Evolutionary conservation across 306 rosid species (phyloP).

Genomic region (Echinosophora koreensis): DNA sequence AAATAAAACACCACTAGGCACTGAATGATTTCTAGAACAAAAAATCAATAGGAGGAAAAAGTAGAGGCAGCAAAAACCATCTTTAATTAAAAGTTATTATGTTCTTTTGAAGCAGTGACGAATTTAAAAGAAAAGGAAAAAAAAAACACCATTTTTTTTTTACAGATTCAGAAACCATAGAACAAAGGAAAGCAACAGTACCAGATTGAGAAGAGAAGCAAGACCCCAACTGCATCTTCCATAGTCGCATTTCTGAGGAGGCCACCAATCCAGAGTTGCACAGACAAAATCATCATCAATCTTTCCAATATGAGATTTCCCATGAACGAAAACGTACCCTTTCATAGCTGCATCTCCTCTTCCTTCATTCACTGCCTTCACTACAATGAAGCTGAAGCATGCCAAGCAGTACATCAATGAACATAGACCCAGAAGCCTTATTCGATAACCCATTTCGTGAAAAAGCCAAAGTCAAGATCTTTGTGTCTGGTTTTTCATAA

Average conservation of each 20-base stretch:
- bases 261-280: constrained; percentile 99
- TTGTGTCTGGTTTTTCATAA: constrained; percentile 20
- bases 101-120: constrained; percentile 3
- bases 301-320: constrained; percentile 63
- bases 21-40: background rate
- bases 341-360: constrained; percentile 45
- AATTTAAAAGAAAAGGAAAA: background rate
- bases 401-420: constrained; percentile 54
- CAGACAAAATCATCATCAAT: constrained; percentile 87
- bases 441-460: constrained; percentile 66
- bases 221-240: constrained; percentile 91
- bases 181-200: constrained; percentile 40
- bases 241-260: constrained; percentile 96
- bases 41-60: too few relatives aligned
- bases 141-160: background rate
- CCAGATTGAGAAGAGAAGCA: constrained; percentile 93
- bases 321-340: constrained; percentile 67
- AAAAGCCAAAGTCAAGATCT: constrained; percentile 51
- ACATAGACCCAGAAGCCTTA: constrained; percentile 61
- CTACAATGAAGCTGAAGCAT: constrained; percentile 49
- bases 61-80: background rate
- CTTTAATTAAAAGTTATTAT: background rate
- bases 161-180: constrained; percentile 33
- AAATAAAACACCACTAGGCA: background rate
- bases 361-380: constrained; percentile 41